Base-by-base conservation (phyloP, 495 filamentous ascomycete genomes). In the Penicillium riverlandense region DNA sequence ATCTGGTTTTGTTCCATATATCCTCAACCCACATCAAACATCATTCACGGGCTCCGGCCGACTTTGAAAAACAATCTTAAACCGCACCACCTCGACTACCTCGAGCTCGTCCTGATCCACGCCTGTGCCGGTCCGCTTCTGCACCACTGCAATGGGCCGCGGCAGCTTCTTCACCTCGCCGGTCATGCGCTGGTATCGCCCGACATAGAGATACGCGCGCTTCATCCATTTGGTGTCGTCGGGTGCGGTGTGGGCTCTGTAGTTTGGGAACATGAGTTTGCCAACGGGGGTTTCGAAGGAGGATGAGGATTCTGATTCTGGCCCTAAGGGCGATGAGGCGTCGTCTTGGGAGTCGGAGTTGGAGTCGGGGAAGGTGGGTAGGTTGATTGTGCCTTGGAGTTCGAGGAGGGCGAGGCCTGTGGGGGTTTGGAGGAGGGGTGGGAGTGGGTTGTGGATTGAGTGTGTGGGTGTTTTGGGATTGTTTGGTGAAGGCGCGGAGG, bases 161-260 rank as follows among this genome's bases (percentile, higher is more conserved):
- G 72, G 70, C 7, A 97, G 61, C 55, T 87, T 92, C 76, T 89
- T 94, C 8, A 94, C 82, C 61, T 97, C 89, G 8, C 92, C 92
- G 1, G 80, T 85, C 61, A 98, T 75, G 38, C 91, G 77, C 67
- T 98, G 92, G 57, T 96, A 85, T 61, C 82, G 75, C 9, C 92
- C 92, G 6, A 96, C 78, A 57, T 90, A 95, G 30, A 97, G 62
- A 61, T 92, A 87, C 22, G 87, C 88, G 32, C 75, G 69, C 63
- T 90, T 92, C 86, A 91, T 92, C 90, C 90, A 95, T 14, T 74
- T 72, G 7, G 73, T 79, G 40, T 70, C 67, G 5, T 69, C 68
- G 7, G 68, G 69, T 22, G 22, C 22, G 27, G 62, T 69, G 35
- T 69, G 57, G 5, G 69, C 50, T 22, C 78, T 68, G 51, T 86